Base-by-base conservation (phyloP, 2,329 filamentous ascomycete species). In the Bretziella fagacearum region DNA sequence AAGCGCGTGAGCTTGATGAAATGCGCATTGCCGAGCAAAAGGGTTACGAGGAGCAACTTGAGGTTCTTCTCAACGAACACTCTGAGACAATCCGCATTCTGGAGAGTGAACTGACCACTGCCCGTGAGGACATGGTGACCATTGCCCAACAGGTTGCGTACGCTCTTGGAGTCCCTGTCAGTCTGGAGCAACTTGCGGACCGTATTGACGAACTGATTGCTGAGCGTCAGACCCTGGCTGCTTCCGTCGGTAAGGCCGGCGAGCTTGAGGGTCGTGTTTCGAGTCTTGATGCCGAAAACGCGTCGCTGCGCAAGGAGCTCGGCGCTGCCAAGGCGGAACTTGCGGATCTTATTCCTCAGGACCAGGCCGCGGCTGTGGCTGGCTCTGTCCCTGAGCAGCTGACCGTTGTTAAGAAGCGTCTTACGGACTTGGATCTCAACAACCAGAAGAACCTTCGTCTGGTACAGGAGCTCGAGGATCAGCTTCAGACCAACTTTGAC, bases 381-480 rank as follows among this genome's bases (percentile, higher is more conserved):
- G 63, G 67, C 35, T 61, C 63, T 2, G 67, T 68, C 2, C 61
- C 79, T 25, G 73, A 77, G 43, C 73, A 78, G 55, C 58, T 79
- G 18, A 63, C 70, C 22, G 69, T 73, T 4, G 66, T 89, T 53
- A 78, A 78, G 61, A 75, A 76, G 59, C 77, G 77, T 58, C 75
- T 81, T 62, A 56, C 58, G 6, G 74, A 79, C 36, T 63, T 81
- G 18, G 72, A 79, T 55, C 67, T 61, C 35, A 71, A 71, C 64
- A 93, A 93, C 68, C 80, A 85, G 66, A 95, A 93, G 71, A 93
- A 91, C 62, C 82, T 84, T 35, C 78, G 85, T 18, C 69, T 98
- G 10, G 84, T 98, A 6, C 85, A 96, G 60, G 89, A 98, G 63
- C 77, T 98, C 4, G 91, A 98, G 63, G 89, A 96, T 56, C 91